These are phyloP conservation scores for Rhodotorula sp. DNA, from an alignment of 1,284 basidiomycete species.

Conservation along the genomic window DNA sequence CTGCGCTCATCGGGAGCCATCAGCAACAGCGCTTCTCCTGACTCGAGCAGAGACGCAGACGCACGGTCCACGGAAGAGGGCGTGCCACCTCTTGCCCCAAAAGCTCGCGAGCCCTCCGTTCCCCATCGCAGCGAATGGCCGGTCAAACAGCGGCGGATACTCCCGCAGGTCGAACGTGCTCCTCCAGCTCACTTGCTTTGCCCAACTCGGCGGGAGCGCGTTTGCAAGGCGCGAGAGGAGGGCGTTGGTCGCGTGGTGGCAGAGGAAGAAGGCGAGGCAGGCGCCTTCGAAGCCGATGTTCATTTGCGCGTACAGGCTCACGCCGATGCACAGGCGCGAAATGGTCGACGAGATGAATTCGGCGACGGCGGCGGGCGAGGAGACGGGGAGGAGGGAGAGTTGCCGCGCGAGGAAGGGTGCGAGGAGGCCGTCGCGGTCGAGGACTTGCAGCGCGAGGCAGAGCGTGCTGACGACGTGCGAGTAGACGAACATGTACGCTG, in stretches of 20 bases:
- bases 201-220: not conserved
- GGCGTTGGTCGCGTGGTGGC: slow-evolving; percentile 8
- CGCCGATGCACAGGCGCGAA: slow-evolving; percentile 26
- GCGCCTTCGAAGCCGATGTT: slow-evolving; percentile 25
- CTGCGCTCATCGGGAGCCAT: not conserved
- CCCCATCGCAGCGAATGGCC: slow-evolving; percentile 27
- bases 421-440: slow-evolving; percentile 26
- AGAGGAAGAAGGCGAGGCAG: slow-evolving; percentile 9
- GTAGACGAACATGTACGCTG: not conserved
- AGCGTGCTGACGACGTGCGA: slow-evolving; percentile 12
- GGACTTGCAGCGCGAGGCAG: slow-evolving; percentile 15
- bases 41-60: not conserved
- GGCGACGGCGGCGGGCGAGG: not conserved
- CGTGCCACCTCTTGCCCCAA: slow-evolving; percentile 31
- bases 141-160: slow-evolving; percentile 26
- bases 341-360: not conserved
- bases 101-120: slow-evolving; percentile 22
- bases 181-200: slow-evolving; percentile 2
- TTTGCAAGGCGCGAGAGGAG: not conserved
- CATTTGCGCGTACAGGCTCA: slow-evolving; percentile 32
- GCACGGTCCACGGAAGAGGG: slow-evolving; percentile 16
- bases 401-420: not conserved
- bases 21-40: not conserved
- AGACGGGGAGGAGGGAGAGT: not conserved
- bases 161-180: slow-evolving; percentile 26